Percentiles rank a stretch among this genome's conserved stretches.
These are phyloP conservation scores for Pseudogymnoascus sp. DNA, from an alignment of 2,329 filamentous ascomycete genomes.

Conservation along the genomic window DNA sequence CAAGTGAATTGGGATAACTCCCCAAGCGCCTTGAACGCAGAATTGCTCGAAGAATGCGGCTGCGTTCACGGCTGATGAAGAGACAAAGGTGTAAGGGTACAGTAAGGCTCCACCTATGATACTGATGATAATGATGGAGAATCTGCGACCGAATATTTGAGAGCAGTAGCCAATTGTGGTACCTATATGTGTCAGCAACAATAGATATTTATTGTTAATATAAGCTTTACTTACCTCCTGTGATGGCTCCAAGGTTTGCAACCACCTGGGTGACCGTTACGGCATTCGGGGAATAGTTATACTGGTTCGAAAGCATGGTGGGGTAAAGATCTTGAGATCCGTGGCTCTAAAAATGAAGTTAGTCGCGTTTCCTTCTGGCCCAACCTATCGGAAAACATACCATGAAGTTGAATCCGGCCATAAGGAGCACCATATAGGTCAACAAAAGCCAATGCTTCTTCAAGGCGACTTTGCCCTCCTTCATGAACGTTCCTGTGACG, in stretches of 20 bases:
- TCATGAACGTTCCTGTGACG: slow-evolving; percentile 60
- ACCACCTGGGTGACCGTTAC: slow-evolving; percentile 67
- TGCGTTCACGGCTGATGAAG: slow-evolving; percentile 58
- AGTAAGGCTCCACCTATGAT: slow-evolving; percentile 66
- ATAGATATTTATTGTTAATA: not conserved
- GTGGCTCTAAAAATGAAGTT: slow-evolving; percentile 16
- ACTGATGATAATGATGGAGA: slow-evolving; percentile 60
- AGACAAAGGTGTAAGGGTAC: slow-evolving; percentile 74
- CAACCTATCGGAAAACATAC: slow-evolving; percentile 42
- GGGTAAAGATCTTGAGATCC: slow-evolving; percentile 47
- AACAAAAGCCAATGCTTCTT: slow-evolving; percentile 74
- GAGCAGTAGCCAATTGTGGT: slow-evolving; percentile 59
- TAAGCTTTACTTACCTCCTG: slow-evolving; percentile 43
- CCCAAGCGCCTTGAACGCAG: slow-evolving; percentile 71
- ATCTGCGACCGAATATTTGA: slow-evolving; percentile 58
- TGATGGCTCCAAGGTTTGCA: slow-evolving; percentile 63
- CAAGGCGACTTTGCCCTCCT: slow-evolving; percentile 71
- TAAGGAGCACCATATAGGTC: slow-evolving; percentile 74
- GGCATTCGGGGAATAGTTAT: slow-evolving; percentile 25
- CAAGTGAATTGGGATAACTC: slow-evolving; percentile 64
- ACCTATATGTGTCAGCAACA: slow-evolving; percentile 31
- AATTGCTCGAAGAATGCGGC: slow-evolving; percentile 81
- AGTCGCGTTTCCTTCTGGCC: not conserved
- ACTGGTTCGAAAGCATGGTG: slow-evolving; percentile 52
- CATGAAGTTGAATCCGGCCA: slow-evolving; percentile 93